phyloP scores from a whole-genome alignment of 2,329 filamentous ascomycete species.

The Cytospora schulzeri region DNA sequence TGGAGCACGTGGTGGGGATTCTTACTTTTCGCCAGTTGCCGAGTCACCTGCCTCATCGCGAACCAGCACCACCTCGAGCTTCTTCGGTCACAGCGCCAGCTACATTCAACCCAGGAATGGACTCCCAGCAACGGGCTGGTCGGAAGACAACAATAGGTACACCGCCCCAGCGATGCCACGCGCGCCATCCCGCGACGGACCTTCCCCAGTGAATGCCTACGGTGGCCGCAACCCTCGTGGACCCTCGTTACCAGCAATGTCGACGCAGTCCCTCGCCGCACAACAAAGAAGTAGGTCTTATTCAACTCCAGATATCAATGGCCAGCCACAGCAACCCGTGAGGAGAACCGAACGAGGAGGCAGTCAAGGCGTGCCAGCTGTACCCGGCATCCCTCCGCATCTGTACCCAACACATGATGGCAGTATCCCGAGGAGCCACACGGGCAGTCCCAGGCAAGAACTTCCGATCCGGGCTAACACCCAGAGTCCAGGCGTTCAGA shows the following conservation, averaged over 20 bases:
- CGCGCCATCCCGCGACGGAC: conserved; percentile 75
- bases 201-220: conserved; percentile 65
- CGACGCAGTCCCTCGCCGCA: conserved; percentile 48
- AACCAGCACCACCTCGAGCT: conserved; percentile 73
- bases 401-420: conserved; percentile 62
- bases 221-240: conserved; percentile 68
- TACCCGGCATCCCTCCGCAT: conserved; percentile 76
- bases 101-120: conserved; percentile 75
- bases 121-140: conserved; percentile 68
- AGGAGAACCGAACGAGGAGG: conserved; percentile 52
- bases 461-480: conserved; percentile 69
- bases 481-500: conserved; percentile 69
- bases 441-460: conserved; percentile 72
- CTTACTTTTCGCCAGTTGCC: conserved; percentile 87
- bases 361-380: conserved; percentile 63
- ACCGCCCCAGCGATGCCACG: conserved; percentile 86
- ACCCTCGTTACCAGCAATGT: conserved; percentile 78
- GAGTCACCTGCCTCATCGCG: conserved; percentile 79
- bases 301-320: conserved; percentile 92
- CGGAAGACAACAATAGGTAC: conserved; percentile 77
- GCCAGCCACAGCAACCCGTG: conserved; percentile 58
- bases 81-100: conserved; percentile 58
- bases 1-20: conserved; percentile 66
- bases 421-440: conserved; percentile 76
- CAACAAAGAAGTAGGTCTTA: conserved; percentile 81